phyloP scores from a whole-genome alignment of 139 green algal species.

The Chlamydomonas urium region DNA sequence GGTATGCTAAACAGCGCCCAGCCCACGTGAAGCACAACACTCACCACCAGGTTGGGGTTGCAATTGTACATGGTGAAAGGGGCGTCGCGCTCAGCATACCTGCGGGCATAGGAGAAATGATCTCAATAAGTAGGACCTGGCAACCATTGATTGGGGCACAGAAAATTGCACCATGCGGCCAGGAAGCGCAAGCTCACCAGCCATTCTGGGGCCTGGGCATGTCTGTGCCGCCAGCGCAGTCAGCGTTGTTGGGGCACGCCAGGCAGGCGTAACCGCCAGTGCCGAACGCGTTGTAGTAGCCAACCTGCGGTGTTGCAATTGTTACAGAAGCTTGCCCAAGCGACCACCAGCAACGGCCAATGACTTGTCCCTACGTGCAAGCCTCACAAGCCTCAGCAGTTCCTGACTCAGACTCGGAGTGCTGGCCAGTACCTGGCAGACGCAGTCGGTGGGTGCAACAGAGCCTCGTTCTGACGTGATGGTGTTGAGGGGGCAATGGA shows the following conservation, averaged over 20 bases:
- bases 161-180: no score
- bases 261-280: constrained; percentile 17
- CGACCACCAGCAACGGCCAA: neutral
- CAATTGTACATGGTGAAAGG: constrained; percentile 22
- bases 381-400: no score
- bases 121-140: no score
- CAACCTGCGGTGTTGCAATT: neutral
- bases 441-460: constrained; percentile 16
- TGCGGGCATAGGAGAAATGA: neutral
- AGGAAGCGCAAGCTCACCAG: constrained; percentile 15
- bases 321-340: neutral
- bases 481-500: constrained; percentile 19
- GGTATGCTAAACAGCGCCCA: no score
- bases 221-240: constrained; percentile 9
- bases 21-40: no score
- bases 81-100: constrained; percentile 16
- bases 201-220: neutral
- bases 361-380: no score
- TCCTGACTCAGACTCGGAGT: no score
- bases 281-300: constrained; percentile 7
- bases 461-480: constrained; percentile 14
- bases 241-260: constrained; percentile 21
- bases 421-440: constrained; percentile 15
- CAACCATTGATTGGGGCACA: no score
- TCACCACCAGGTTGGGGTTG: constrained; percentile 6